A percentile compares a stretch with the other conserved stretches of the same genome.
phyloP scores from a whole-genome alignment of 352 stramenopile species.

The Pythium brassicae region DNA sequence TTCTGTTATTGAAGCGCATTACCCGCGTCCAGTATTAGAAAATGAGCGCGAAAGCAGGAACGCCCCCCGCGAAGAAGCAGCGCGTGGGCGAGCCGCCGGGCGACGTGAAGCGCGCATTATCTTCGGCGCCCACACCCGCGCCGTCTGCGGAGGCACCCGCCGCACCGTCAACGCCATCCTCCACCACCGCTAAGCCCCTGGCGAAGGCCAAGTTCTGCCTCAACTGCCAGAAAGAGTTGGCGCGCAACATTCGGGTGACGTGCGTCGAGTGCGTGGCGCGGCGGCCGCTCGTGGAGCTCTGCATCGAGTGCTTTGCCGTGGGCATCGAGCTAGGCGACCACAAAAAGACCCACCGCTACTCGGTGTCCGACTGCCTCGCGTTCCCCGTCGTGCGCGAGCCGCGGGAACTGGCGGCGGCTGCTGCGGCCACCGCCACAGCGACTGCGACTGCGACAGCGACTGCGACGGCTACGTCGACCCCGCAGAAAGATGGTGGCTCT shows the following conservation, averaged over 20 bases:
- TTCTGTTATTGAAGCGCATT: too few species aligned
- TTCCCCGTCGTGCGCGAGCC: slow-evolving; percentile 69
- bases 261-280: slow-evolving; percentile 64
- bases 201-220: slow-evolving; percentile 77
- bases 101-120: background rate
- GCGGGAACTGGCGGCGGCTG: background rate
- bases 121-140: background rate
- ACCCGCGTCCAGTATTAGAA: background rate
- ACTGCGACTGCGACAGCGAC: slow-evolving; percentile 5
- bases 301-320: slow-evolving; percentile 94
- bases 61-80: slow-evolving; percentile 13
- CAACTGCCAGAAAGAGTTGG: slow-evolving; percentile 84
- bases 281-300: slow-evolving; percentile 82
- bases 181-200: slow-evolving; percentile 6
- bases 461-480: slow-evolving; percentile 3
- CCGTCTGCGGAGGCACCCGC: slow-evolving; percentile 1
- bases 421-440: slow-evolving; percentile 4
- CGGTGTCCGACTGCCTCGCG: slow-evolving; percentile 76
- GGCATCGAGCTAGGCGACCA: slow-evolving; percentile 73
- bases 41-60: slow-evolving; percentile 8
- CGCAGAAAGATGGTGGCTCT: slow-evolving; percentile 16
- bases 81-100: slow-evolving; percentile 2
- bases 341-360: slow-evolving; percentile 81
- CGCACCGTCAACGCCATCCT: slow-evolving; percentile 20
- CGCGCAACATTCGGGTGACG: slow-evolving; percentile 82